Conservation (phyloP, 169 alveolate genomes). For the Cyclospora cayetanensis region DNA sequence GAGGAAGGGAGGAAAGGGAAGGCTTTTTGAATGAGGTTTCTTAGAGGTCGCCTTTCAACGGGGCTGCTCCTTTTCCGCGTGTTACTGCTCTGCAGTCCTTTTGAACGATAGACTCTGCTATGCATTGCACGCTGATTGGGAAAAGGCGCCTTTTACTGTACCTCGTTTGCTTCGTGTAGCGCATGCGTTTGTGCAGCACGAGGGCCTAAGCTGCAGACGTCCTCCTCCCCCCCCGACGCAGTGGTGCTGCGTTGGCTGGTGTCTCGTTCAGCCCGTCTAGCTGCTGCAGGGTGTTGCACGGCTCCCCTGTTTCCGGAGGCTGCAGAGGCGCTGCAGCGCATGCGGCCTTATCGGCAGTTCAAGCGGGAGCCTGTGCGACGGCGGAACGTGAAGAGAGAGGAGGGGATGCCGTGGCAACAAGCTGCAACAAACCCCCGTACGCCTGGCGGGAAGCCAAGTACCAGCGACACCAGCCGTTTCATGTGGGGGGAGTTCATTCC, state of each 20-base stretch:
- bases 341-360: neutral
- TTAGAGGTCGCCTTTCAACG: too few relatives aligned
- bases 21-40: too few relatives aligned
- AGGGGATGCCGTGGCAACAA: neutral
- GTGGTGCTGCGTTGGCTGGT: constrained; percentile 38
- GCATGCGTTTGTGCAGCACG: too few relatives aligned
- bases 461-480: constrained; percentile 2
- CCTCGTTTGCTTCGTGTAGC: too few relatives aligned
- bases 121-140: too few relatives aligned
- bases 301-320: constrained; percentile 24
- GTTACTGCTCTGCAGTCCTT: too few relatives aligned
- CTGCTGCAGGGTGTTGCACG: constrained; percentile 9
- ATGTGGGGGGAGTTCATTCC: constrained; percentile 63
- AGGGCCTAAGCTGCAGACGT: constrained; percentile 17
- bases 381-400: neutral
- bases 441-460: too few relatives aligned
- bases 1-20: too few relatives aligned
- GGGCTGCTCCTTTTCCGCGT: too few relatives aligned
- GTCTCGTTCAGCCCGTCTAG: constrained; percentile 45
- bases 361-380: constrained; percentile 16
- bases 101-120: too few relatives aligned
- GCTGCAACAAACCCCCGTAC: neutral
- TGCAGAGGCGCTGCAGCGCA: neutral
- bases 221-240: neutral
- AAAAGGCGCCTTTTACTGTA: too few relatives aligned